A percentile compares a stretch with the other conserved stretches of the same genome.
phyloP scores from a whole-genome alignment of 345 rosid species.

The Syzygium grande region DNA sequence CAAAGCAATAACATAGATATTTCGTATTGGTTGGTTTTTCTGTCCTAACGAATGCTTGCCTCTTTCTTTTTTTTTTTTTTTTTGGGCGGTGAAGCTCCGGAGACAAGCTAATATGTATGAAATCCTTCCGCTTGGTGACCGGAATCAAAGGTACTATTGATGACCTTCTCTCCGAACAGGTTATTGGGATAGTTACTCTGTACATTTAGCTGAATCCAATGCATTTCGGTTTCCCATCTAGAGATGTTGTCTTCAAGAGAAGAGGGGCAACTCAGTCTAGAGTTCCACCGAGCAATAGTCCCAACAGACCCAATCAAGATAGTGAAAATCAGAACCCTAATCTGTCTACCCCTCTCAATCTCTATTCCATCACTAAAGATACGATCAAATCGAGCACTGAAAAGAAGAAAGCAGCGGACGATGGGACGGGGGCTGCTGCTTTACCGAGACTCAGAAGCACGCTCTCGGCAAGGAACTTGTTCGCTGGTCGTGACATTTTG shows the following conservation, averaged over 20 bases:
- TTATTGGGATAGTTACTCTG: background rate
- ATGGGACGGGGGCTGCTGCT: slow-evolving; percentile 19
- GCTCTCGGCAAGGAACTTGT: slow-evolving; percentile 72
- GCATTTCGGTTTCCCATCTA: background rate
- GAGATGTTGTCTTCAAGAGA: slow-evolving; percentile 48
- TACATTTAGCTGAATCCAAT: background rate
- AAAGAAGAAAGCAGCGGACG: slow-evolving; percentile 33
- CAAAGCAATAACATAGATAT: background rate
- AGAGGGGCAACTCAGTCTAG: slow-evolving; percentile 40
- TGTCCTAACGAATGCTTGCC: background rate
- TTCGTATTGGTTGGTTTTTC: background rate
- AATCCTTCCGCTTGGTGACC: slow-evolving; percentile 21
- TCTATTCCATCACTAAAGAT: slow-evolving; percentile 38
- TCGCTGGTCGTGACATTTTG: slow-evolving; percentile 69
- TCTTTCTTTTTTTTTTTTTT: background rate
- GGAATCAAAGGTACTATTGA: slow-evolving; percentile 33
- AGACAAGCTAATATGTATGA: slow-evolving; percentile 15
- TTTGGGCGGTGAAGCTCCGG: slow-evolving; percentile 7
- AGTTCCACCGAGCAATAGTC: slow-evolving; percentile 10
- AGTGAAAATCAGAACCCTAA: slow-evolving; percentile 67
- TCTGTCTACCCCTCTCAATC: slow-evolving; percentile 32
- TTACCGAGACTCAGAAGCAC: slow-evolving; percentile 53
- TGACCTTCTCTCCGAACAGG: background rate
- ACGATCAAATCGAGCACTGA: slow-evolving; percentile 46
- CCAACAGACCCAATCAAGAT: slow-evolving; percentile 25